Evolutionary conservation across 2,329 filamentous ascomycete genomes (phyloP), one percentile per base, ranked within the genome.

Genomic region (Sporothrix humicola): DNA sequence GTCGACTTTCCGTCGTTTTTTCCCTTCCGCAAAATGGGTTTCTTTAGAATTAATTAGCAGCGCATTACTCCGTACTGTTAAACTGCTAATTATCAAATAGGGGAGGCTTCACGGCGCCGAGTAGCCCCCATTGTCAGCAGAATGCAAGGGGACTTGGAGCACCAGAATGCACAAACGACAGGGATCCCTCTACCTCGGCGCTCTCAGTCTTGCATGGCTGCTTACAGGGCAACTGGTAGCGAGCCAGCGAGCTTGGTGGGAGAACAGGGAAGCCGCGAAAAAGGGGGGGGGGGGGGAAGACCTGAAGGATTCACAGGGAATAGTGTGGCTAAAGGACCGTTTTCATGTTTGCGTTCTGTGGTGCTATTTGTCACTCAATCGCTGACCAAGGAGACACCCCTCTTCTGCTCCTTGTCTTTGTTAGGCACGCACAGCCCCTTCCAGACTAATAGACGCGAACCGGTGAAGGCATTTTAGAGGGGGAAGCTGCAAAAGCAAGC

Each of bases 381-480:
- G 6, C 50, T 20, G 15, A 15, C 52, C 52, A 7, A 54, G 52
- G n/a, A 54, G 10, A 31, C 63, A 48, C 42, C 63, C 63, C 63
- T 17, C 44, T 12, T 26, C 23, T 20, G 23, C 17, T 58, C n/a
- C 50, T 52, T 17, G 50, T 20, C 52, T 23, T 52, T 17, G 15
- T 52, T 20, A 20, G 3, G 17, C 52, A 59, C 54, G 20, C 37
- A 12, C 23, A 44, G 7, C 20, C 10, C 20, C 10, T 17, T n/a
- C 4, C 12, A 20, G 7, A 56, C 54, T 61, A 71, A 61, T 71
- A 71, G 56, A 61, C 69, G 69, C 69, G 69, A 71, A 61, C 69
- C 69, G 69, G 69, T 50, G 69, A 71, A 46, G 48, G 9, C 13
- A 37, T 7, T 68, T 9, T 37, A 12, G 15, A 46, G 9, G 65